Evolutionary conservation across 116 monocot species (phyloP), one percentile per base, ranked within the genome.

Genomic region (Posidonia oceanica): DNA sequence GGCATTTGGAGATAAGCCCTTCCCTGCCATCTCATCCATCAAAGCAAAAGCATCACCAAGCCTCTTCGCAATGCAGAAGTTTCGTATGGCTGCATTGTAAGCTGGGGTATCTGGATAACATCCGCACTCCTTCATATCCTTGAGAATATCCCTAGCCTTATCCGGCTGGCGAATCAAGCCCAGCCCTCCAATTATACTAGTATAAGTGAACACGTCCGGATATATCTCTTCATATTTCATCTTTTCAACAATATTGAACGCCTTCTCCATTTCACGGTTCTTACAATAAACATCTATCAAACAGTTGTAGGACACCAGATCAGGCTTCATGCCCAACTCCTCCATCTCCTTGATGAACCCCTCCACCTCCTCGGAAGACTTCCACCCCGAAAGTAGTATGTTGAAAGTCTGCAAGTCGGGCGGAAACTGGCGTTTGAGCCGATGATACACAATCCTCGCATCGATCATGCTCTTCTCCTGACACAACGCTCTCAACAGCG

Each of bases 51-150:
- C 91, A 41, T 87, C 74, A 0, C 75, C 71, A 10, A 95, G 66
- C 74, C 95, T 72, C 84, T 87, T 96, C 3, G 96, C 88, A n/a
- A 91, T 96, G 73, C 91, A 91, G 68, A 69, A 96, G 69, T 95
- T 95, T 56, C 95, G 60, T 3, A 95, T 86, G 11, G 84, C 88
- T 0, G 95, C 91, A 63, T 95, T 95, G 69, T 91, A 91, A 3
- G 96, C 91, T 5, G 96, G 81, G 0, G 65, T 81, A 58, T 96
- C 96, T 0, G 88, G 96, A 54, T 78, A 71, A 73, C 86, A 88
- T 4, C 96, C 86, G 3, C 61, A 52, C 80, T 91, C 96, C 67
- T 72, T 84, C 96, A 96, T 96, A 36, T 96, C 96, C 66, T 82
- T 88, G 53, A 96, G 58, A 18, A 91, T 29, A 12, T 79, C 80